A percentile compares a stretch with the other conserved stretches of the same genome.
These are phyloP conservation scores for Craspedostauros australis DNA, from an alignment of 108 stramenopile species.

Conservation along the genomic window DNA sequence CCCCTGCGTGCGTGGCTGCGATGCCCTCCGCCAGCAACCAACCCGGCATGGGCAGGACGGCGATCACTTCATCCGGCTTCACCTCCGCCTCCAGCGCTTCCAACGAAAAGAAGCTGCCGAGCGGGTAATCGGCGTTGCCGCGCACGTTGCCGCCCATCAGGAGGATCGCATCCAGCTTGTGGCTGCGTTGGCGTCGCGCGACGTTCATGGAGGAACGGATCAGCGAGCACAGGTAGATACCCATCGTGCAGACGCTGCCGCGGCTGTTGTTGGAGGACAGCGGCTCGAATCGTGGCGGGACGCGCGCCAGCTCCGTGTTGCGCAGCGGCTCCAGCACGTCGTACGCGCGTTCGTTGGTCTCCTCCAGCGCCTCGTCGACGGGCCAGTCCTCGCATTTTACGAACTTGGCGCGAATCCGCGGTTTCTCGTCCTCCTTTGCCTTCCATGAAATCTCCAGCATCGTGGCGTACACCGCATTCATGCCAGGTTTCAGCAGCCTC, in stretches of 20 bases:
- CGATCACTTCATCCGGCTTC: constrained; percentile 12
- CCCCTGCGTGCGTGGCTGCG: constrained; percentile 13
- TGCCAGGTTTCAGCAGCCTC: constrained; percentile 18
- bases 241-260: constrained; percentile 13
- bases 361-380: background rate
- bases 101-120: constrained; percentile 11
- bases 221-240: constrained; percentile 8
- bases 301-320: constrained; percentile 18
- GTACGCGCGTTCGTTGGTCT: constrained; percentile 4
- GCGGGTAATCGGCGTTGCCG: constrained; percentile 5
- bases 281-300: constrained; percentile 12
- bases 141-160: constrained; percentile 21
- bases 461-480: constrained; percentile 15
- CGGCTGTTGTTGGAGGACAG: constrained; percentile 9
- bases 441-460: constrained; percentile 23
- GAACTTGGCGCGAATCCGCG: constrained; percentile 5
- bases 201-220: constrained; percentile 4
- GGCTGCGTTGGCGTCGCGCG: background rate
- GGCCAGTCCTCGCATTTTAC: background rate
- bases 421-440: background rate
- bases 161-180: constrained; percentile 7
- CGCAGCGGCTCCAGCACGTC: constrained; percentile 13
- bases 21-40: constrained; percentile 8
- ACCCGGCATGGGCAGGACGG: constrained; percentile 13
- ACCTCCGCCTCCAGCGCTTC: constrained; percentile 20